Evolutionary conservation across 176 grass and related monocot species (phyloP).

Genomic region (Melocanna baccifera): DNA sequence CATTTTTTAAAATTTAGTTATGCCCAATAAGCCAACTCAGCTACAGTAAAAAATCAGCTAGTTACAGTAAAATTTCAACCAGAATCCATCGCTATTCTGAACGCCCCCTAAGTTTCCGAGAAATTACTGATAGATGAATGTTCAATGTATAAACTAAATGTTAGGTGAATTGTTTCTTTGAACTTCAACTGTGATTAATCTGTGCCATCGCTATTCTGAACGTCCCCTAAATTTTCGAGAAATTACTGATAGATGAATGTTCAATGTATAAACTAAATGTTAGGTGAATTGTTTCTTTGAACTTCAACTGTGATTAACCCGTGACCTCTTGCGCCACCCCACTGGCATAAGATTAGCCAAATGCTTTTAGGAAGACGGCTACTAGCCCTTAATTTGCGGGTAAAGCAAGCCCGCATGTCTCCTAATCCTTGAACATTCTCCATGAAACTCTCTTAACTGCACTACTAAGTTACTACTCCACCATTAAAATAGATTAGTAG

Average conservation of each 20-base stretch:
- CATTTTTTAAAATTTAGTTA: too few species aligned
- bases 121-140: neutral
- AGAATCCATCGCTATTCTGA: too few species aligned
- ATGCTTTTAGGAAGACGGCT: neutral
- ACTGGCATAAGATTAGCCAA: neutral
- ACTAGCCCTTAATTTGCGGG: constrained; percentile 29
- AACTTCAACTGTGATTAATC: neutral
- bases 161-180: neutral
- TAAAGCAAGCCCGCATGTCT: constrained; percentile 41
- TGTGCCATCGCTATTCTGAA: too few species aligned
- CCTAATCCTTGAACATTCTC: constrained; percentile 45
- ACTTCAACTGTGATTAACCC: neutral
- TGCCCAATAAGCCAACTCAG: too few species aligned
- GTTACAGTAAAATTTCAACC: too few species aligned
- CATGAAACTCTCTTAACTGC: neutral
- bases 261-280: neutral
- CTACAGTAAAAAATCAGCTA: too few species aligned
- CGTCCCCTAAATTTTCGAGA: too few species aligned
- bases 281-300: neutral
- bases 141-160: neutral
- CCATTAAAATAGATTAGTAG: too few species aligned
- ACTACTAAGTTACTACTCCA: neutral
- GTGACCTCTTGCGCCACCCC: too few species aligned
- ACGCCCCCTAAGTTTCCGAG: too few species aligned
- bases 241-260: neutral